Evolutionary conservation across 257 asterid genomes (phyloP).

Genomic region (Nicotiana tabacum): DNA sequence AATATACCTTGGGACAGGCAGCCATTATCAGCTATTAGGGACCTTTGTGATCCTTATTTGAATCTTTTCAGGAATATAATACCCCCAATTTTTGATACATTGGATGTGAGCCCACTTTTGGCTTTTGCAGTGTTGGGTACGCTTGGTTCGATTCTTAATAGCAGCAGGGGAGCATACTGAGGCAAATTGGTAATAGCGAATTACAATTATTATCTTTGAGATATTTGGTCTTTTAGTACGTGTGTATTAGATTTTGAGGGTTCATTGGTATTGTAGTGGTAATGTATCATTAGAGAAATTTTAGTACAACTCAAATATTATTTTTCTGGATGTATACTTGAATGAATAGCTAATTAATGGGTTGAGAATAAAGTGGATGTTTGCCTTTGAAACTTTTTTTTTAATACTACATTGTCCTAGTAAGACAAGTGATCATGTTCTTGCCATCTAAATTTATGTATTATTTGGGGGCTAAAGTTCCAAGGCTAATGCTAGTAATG

Average conservation of each 20-base stretch:
- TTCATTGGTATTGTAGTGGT: neutral
- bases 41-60: slow-evolving; percentile 93
- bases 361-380: neutral
- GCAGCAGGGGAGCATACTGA: slow-evolving; percentile 48
- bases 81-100: slow-evolving; percentile 69
- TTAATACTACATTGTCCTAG: neutral
- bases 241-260: neutral
- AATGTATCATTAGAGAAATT: neutral
- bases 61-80: slow-evolving; percentile 78
- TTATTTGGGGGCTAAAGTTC: neutral
- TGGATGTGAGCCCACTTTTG: slow-evolving; percentile 83
- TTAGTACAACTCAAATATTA: neutral
- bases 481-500: neutral
- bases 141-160: slow-evolving; percentile 59
- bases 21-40: slow-evolving; percentile 86
- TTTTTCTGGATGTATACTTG: neutral
- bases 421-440: neutral
- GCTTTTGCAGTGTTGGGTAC: slow-evolving; percentile 86
- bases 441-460: neutral
- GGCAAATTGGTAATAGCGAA: neutral
- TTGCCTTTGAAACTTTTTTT: neutral
- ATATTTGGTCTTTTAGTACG: neutral
- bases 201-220: neutral
- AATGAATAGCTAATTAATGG: neutral
- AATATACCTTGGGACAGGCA: slow-evolving; percentile 94